A percentile compares a stretch with the other conserved stretches of the same genome.
Evolutionary conservation across 2,329 filamentous ascomycete species (phyloP).

Genomic region (Fusarium sp.): DNA sequence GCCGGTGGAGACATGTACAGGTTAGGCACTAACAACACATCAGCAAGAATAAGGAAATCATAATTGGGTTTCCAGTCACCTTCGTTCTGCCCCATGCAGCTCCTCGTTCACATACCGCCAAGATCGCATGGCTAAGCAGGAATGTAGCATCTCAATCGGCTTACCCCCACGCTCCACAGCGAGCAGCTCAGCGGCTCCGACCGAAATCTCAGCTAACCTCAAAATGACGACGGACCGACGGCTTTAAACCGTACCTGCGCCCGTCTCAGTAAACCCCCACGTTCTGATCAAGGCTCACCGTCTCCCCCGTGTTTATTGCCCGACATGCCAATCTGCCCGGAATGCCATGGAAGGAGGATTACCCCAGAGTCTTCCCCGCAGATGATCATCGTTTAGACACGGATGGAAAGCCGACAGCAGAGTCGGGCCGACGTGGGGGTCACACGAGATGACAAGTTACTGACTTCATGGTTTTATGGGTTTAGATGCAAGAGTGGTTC

Average conservation of each 20-base stretch:
- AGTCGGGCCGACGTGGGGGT: not conserved
- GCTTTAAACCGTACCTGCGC: not conserved
- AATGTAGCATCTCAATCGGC: not conserved
- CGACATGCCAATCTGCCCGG: not conserved
- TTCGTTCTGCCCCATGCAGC: too few species aligned
- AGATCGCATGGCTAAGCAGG: not conserved
- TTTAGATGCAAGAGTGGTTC: not conserved
- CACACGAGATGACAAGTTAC: not conserved
- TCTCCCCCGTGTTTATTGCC: slow-evolving; percentile 10
- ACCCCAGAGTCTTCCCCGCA: not conserved
- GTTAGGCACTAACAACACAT: not conserved
- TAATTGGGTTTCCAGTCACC: not conserved
- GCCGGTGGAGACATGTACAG: too few species aligned
- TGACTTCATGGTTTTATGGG: not conserved
- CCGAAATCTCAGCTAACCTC: not conserved
- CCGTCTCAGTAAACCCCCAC: not conserved
- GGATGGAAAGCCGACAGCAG: not conserved
- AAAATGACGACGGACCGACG: not conserved
- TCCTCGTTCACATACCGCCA: too few species aligned
- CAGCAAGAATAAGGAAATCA: rapidly evolving
- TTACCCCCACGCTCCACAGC: not conserved
- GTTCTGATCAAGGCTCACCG: not conserved
- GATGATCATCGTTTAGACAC: not conserved
- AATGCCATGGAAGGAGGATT: not conserved
- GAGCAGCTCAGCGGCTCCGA: not conserved